These are phyloP conservation scores for Aspergillus homomorphus DNA, from an alignment of 495 filamentous ascomycete genomes.

Conservation along the genomic window DNA sequence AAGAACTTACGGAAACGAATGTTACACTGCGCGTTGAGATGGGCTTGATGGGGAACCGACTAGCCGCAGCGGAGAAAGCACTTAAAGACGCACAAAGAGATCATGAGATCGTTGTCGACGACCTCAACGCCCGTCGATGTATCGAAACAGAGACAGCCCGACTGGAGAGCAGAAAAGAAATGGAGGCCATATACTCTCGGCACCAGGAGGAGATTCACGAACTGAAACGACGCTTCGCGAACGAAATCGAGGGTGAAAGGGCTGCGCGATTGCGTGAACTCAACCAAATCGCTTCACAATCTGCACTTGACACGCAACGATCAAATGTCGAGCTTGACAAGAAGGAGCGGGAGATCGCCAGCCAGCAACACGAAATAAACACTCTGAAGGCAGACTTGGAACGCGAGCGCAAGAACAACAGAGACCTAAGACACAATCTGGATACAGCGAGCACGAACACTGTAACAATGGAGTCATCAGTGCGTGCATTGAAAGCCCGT, in stretches of 20 bases:
- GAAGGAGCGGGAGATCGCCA: slow-evolving; percentile 58
- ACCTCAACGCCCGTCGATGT: slow-evolving; percentile 48
- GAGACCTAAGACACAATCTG: slow-evolving; percentile 58
- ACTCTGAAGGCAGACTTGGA: slow-evolving; percentile 57
- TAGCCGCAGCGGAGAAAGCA: slow-evolving; percentile 39
- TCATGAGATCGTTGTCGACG: slow-evolving; percentile 58
- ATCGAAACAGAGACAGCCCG: slow-evolving; percentile 44
- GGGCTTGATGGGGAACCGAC: slow-evolving; percentile 50
- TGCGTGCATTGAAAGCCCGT: slow-evolving; percentile 68
- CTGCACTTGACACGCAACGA: slow-evolving; percentile 61
- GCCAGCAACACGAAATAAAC: slow-evolving; percentile 52
- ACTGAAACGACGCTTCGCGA: slow-evolving; percentile 45
- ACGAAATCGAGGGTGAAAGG: slow-evolving; percentile 65
- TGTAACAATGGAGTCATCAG: slow-evolving; percentile 66
- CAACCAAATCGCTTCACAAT: slow-evolving; percentile 58
- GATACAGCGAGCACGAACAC: slow-evolving; percentile 60
- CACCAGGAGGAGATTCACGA: slow-evolving; percentile 51
- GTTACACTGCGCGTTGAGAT: slow-evolving; percentile 55
- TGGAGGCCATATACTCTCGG: slow-evolving; percentile 35
- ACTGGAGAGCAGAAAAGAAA: slow-evolving; percentile 40
- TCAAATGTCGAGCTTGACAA: slow-evolving; percentile 58
- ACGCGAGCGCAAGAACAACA: slow-evolving; percentile 55
- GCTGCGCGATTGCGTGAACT: slow-evolving; percentile 58
- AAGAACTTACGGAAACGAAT: slow-evolving; percentile 56
- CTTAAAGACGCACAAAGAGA: slow-evolving; percentile 51